phyloP scores from a whole-genome alignment of 2,329 filamentous ascomycete genomes.

The Pyrenochaeta sp. region DNA sequence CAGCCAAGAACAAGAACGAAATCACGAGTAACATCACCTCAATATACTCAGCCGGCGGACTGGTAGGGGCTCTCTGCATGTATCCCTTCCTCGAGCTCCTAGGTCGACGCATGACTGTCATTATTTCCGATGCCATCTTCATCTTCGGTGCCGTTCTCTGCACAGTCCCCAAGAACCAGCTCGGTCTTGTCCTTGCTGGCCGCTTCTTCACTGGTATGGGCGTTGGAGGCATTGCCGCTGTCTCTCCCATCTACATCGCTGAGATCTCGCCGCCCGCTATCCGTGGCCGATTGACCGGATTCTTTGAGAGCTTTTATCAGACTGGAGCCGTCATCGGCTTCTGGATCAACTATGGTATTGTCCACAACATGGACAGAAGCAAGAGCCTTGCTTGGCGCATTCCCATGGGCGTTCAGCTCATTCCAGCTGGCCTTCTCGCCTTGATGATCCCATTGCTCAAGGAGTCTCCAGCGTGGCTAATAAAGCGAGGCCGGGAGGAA shows the following conservation, averaged over 20 bases:
- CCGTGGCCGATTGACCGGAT: constrained; percentile 68
- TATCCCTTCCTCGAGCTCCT: constrained; percentile 53
- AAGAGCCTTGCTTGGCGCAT: constrained; percentile 67
- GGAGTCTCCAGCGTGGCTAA: constrained; percentile 44
- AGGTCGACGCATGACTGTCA: constrained; percentile 60
- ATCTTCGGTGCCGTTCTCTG: constrained; percentile 50
- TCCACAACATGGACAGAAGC: constrained; percentile 51
- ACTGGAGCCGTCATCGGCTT: constrained; percentile 61
- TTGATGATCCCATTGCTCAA: constrained; percentile 43
- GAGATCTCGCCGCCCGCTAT: constrained; percentile 65
- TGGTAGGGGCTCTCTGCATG: constrained; percentile 61
- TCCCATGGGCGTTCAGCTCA: constrained; percentile 61
- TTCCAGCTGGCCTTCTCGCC: constrained; percentile 49
- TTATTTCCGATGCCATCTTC: constrained; percentile 56
- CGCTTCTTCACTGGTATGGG: constrained; percentile 50
- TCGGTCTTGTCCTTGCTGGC: constrained; percentile 53
- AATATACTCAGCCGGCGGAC: constrained; percentile 59
- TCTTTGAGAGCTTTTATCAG: constrained; percentile 72
- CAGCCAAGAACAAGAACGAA: constrained; percentile 45
- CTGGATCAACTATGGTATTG: constrained; percentile 52
- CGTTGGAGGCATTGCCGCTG: constrained; percentile 49
- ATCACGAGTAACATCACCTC: constrained; percentile 59
- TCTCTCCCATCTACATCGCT: constrained; percentile 47
- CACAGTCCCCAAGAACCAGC: constrained; percentile 43
- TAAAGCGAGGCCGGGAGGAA: constrained; percentile 41